Percentiles rank a stretch among this genome's conserved stretches.
phyloP scores from a whole-genome alignment of 306 rosid genomes.

The Phaseolus lunatus region DNA sequence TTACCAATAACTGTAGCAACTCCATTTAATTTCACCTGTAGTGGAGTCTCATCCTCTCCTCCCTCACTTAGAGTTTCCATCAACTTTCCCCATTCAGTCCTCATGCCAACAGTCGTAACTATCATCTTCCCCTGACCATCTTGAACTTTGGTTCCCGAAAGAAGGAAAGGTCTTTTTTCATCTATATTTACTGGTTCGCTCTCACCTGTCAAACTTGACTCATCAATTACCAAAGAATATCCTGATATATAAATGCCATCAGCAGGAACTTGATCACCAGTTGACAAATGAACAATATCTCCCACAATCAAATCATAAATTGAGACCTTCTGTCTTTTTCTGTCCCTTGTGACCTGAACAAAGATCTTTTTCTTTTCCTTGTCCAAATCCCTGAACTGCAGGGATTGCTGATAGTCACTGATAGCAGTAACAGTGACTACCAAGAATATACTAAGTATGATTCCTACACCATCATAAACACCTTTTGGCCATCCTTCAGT shows the following conservation, averaged over 20 bases:
- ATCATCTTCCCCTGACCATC: slow-evolving; percentile 93
- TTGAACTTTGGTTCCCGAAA: slow-evolving; percentile 91
- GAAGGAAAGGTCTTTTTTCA: slow-evolving; percentile 77
- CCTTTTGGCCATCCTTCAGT: slow-evolving; percentile 94
- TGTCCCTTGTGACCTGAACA: slow-evolving; percentile 78
- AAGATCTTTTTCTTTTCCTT: slow-evolving; percentile 83
- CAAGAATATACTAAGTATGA: slow-evolving; percentile 75
- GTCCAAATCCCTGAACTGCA: slow-evolving; percentile 86
- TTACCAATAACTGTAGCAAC: slow-evolving; percentile 94
- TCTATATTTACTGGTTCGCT: slow-evolving; percentile 75
- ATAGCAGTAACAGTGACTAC: slow-evolving; percentile 86
- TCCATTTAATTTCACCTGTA: slow-evolving; percentile 92
- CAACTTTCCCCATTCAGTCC: slow-evolving; percentile 96
- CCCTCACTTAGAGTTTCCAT: slow-evolving; percentile 93
- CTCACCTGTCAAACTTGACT: slow-evolving; percentile 91
- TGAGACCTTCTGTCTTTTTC: slow-evolving; percentile 69
- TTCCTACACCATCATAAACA: slow-evolving; percentile 86
- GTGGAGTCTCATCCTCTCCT: slow-evolving; percentile 97
- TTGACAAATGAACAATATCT: slow-evolving; percentile 86
- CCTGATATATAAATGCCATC: slow-evolving; percentile 86
- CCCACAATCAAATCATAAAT: slow-evolving; percentile 87
- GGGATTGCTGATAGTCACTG: slow-evolving; percentile 88
- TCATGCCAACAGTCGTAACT: slow-evolving; percentile 94
- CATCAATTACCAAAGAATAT: slow-evolving; percentile 78
- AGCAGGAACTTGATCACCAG: slow-evolving; percentile 93